Evolutionary conservation across 1,139 yeast genomes (phyloP).

Genomic region (Sugiyamaella neomexicana): DNA sequence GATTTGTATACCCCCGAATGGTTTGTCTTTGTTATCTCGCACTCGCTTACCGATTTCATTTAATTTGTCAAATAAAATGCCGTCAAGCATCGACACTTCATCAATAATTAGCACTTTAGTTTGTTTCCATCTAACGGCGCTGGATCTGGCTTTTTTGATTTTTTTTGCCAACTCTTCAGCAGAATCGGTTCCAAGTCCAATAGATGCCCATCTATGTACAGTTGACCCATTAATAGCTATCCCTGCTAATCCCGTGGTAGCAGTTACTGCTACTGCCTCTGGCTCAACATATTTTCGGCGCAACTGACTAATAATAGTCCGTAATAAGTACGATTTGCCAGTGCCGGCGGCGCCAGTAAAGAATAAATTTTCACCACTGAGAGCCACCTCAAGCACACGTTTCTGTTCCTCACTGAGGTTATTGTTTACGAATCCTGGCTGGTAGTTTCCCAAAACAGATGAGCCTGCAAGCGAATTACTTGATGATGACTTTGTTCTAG

Average conservation of each 20-base stretch:
- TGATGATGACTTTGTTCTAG: not conserved
- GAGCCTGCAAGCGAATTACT: no score
- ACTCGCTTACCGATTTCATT: conserved; percentile 59
- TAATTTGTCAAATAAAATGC: conserved; percentile 61
- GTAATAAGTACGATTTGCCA: conserved; percentile 79
- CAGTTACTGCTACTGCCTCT: conserved; percentile 72
- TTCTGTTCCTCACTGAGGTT: conserved; percentile 25
- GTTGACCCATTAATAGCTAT: conserved; percentile 62
- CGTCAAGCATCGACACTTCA: conserved; percentile 83
- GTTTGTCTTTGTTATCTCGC: conserved; percentile 25
- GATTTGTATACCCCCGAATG: conserved; percentile 80
- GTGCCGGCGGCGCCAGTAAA: conserved; percentile 98
- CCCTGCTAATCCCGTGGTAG: conserved; percentile 91
- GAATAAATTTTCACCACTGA: conserved; percentile 44
- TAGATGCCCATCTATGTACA: conserved; percentile 51
- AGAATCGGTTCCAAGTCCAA: conserved; percentile 66
- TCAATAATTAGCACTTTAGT: conserved; percentile 71
- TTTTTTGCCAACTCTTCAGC: conserved; percentile 47
- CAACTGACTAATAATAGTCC: conserved; percentile 54
- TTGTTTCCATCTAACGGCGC: conserved; percentile 55
- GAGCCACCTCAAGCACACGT: conserved; percentile 19
- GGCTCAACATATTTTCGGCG: conserved; percentile 44
- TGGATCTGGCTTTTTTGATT: conserved; percentile 46
- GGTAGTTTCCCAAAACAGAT: no score
- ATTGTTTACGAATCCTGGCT: not conserved